Conservation (phyloP, 768 basidiomycete species). For the Lentinus tigrinus region DNA sequence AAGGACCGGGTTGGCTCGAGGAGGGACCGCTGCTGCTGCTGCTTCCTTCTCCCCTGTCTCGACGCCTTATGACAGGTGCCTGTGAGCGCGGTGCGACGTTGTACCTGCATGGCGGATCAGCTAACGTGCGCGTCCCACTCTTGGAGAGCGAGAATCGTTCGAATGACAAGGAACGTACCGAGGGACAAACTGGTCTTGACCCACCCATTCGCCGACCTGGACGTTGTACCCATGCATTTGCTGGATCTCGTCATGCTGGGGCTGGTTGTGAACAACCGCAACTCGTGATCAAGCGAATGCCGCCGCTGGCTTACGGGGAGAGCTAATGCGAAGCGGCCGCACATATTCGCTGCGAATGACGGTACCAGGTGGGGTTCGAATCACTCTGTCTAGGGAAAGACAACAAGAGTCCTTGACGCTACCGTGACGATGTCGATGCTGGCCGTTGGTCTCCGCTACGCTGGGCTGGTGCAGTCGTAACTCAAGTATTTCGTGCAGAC, state of each 20-base stretch:
- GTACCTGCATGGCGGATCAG: conserved; percentile 48
- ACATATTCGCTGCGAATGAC: not conserved
- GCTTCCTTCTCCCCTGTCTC: conserved; percentile 29
- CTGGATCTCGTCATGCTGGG: conserved; percentile 20
- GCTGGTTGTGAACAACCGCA: not conserved
- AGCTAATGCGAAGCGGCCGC: not conserved
- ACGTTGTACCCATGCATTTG: conserved; percentile 21
- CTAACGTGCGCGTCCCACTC: not conserved
- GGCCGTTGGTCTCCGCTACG: no score
- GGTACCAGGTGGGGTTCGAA: no score
- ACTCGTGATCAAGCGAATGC: no score
- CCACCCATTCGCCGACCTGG: conserved; percentile 19
- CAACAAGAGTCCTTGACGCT: no score
- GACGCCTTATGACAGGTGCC: conserved; percentile 69
- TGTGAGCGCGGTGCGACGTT: conserved; percentile 84
- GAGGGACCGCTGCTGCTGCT: conserved; percentile 1
- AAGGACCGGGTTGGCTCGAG: not conserved
- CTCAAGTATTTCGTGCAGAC: no score
- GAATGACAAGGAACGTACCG: conserved; percentile 5
- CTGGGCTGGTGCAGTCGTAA: no score
- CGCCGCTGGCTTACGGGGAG: conserved; percentile 4
- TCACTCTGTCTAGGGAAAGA: no score
- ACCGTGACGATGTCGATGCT: no score
- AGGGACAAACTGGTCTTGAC: conserved; percentile 17
- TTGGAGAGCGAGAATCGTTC: not conserved